Base-by-base conservation (phyloP, 345 rosid species). In the Rhizophora mangle region DNA sequence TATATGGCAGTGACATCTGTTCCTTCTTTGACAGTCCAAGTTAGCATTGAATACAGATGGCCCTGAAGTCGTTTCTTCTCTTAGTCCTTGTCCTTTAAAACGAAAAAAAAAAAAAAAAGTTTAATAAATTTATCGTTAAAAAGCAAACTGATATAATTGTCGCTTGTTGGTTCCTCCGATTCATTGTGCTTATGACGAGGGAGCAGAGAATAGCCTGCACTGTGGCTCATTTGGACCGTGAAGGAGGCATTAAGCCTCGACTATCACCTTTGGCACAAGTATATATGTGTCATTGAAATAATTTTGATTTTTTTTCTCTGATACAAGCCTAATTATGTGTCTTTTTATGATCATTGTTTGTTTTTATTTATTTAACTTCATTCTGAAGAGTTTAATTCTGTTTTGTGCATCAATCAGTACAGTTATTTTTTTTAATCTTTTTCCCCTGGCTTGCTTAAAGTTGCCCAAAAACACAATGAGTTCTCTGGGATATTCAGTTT, bases 1-100 rank as follows among this genome's bases (percentile, higher is more conserved):
- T 68, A 8, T 30, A 61, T 78, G 63, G 72, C 60, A 30, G 22
- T 76, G 67, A 80, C 79, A 39, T 59, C 34, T 64, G 72, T 77
- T 76, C 69, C 30, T 80, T 73, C 63, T 74, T 7, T 74, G 85
- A 68, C 96, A 95, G 98, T 82, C 89, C 81, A 92, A 85, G 69
- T 75, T 95, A 72, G 98, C 96, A 13, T 71, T 95, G 92, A 95
- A 95, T 85, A 96, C 99, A 3, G 99, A 95, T 85, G 99, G 98
- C 74, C 64, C 86, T 90, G 72, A 95, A 90, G 97, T 95, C 76
- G 79, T 83, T 68, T 72, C 20, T 47, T 46, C 63, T 67, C 5
- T 3, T 36, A 46, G 21, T 37, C 6, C 21, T 54, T 47, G n/a
- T 63, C 30, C 29, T 8, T n/a, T n/a, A n/a, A n/a, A n/a, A n/a